phyloP scores from a whole-genome alignment of 225 moss, liverwort and hornwort genomes.

The Pseudoscleropodium purum region DNA sequence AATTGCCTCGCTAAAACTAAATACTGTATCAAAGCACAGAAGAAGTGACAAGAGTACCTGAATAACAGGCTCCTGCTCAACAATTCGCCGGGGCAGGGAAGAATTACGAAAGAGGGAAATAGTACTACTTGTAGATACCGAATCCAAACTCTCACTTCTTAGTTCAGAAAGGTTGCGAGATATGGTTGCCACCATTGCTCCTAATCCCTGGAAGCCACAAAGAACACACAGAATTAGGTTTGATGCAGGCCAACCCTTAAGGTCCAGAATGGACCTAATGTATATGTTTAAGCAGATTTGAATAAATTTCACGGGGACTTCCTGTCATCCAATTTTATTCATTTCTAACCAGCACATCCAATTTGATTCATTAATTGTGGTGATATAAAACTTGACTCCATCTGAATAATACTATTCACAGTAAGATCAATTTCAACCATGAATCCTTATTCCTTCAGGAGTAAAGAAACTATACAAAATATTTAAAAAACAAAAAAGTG shows the following conservation, averaged over 20 bases:
- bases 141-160: conserved; percentile 23
- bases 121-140: conserved; percentile 41
- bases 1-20: background rate
- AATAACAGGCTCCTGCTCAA: conserved; percentile 54
- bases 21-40: background rate
- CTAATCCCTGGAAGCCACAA: conserved; percentile 35
- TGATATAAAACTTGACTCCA: background rate
- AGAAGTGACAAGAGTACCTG: conserved; percentile 16
- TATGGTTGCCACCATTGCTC: conserved; percentile 62
- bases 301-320: background rate
- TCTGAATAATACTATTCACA: background rate
- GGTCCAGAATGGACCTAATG: background rate
- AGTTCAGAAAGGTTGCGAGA: conserved; percentile 56
- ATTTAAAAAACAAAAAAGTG: background rate
- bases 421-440: background rate
- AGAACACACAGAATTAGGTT: background rate
- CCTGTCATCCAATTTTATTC: background rate
- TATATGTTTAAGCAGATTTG: background rate
- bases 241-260: background rate
- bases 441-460: background rate
- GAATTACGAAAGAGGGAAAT: conserved; percentile 43
- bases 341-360: background rate
- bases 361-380: background rate
- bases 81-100: conserved; percentile 41
- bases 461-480: background rate